Conservation (phyloP, 768 basidiomycete species). For the Dioszegia aurantiaca region DNA sequence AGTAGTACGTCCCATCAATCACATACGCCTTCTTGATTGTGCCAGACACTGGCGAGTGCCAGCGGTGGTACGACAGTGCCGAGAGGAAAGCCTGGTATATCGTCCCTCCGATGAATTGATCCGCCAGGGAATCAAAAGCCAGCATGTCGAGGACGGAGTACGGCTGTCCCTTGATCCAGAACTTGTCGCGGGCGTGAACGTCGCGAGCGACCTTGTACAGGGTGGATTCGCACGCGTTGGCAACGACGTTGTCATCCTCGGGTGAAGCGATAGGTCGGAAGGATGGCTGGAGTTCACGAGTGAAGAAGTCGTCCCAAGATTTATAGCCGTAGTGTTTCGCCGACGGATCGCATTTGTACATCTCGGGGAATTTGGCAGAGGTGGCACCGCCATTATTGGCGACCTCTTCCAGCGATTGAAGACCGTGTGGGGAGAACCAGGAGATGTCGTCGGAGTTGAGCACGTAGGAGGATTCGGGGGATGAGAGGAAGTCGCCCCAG, state of each 20-base stretch:
- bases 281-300: slow-evolving; percentile 53
- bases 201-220: slow-evolving; percentile 55
- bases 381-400: slow-evolving; percentile 42
- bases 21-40: slow-evolving; percentile 57
- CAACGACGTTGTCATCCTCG: slow-evolving; percentile 54
- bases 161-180: slow-evolving; percentile 65
- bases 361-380: slow-evolving; percentile 51
- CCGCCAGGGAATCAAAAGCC: slow-evolving; percentile 52
- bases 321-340: slow-evolving; percentile 56
- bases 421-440: slow-evolving; percentile 57
- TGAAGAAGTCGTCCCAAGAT: slow-evolving; percentile 62
- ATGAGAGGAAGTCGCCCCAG: slow-evolving; percentile 58
- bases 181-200: slow-evolving; percentile 56
- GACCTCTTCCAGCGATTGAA: slow-evolving; percentile 41
- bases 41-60: slow-evolving; percentile 61
- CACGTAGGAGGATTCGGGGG: slow-evolving; percentile 55
- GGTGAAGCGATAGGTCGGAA: slow-evolving; percentile 55
- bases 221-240: slow-evolving; percentile 60
- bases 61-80: slow-evolving; percentile 62
- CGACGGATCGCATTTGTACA: slow-evolving; percentile 55
- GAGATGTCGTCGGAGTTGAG: slow-evolving; percentile 54
- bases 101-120: slow-evolving; percentile 57
- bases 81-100: slow-evolving; percentile 62
- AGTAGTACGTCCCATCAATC: slow-evolving; percentile 51
- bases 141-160: slow-evolving; percentile 65